Base-by-base conservation (phyloP, 2,329 filamentous ascomycete species). In the Fusarium sp. region DNA sequence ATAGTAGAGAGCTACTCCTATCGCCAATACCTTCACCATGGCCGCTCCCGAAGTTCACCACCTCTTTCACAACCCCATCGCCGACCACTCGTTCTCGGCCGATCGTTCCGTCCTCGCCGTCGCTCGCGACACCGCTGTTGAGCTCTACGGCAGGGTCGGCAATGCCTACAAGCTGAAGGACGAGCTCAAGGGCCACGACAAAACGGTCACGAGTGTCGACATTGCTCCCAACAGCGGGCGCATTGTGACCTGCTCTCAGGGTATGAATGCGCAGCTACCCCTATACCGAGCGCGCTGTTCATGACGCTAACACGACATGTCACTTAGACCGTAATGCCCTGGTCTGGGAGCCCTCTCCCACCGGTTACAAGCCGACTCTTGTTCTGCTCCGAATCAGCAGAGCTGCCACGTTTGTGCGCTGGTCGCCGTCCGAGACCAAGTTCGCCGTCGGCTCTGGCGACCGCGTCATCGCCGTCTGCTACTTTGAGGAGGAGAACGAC, bases 401-500 rank as follows among this genome's bases (percentile, higher is more conserved):
- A 71, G 97, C 97, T 20, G 97, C 97, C 5, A 99, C 97, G 0
- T 98, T 96, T 81, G 97, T 98, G 60, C 94, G 97, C 79, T 99
- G 97, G 97, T 97, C 95, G 25, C 97, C 97, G 4, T 96, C 94
- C 25, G 97, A 99, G 88, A 93, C 92, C 82, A 99, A 99, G 85
- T 99, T 99, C 83, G 97, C 97, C 63, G 97, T 98, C 29, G 97
- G 97, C 70, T 98, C 95, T 31, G 97, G 97, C 71, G 97, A 98
- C 78, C 92, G 97, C 74, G 93, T 98, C 75, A 98, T 99, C 79
- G 95, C 97, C 45, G 90, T 98, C 78, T 99, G 97, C 88, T 98
- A 98, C 87, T 99, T 99, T 79, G 97, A 99, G 82, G 94, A 98
- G 83, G 97, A 99, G 85, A 98, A 99, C 85, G 95, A 99, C 87